phyloP scores from a whole-genome alignment of 257 asterid genomes.

The Salvia miltiorrhiza region DNA sequence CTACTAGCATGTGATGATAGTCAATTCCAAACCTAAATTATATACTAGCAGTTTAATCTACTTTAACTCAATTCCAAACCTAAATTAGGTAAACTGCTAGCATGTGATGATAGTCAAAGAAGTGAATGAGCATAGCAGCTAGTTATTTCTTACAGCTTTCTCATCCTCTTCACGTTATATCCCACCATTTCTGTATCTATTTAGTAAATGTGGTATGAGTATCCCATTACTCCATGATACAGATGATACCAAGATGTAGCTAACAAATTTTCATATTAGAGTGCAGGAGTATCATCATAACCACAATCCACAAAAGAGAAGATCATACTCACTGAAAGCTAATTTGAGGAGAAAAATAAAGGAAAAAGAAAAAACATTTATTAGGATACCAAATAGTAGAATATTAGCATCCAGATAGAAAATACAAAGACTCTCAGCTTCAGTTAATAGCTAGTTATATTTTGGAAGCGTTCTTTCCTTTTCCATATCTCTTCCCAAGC shows the following conservation, averaged over 20 bases:
- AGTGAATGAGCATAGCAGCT: constrained; percentile 40
- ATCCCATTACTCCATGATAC: background rate
- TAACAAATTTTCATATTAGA: background rate
- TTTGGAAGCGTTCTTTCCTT: no score
- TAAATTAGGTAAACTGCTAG: background rate
- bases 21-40: no score
- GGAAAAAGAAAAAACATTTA: background rate
- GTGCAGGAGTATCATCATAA: background rate
- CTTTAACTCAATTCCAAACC: background rate
- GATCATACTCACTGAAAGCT: background rate
- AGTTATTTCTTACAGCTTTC: constrained; percentile 37
- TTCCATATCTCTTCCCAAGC: no score
- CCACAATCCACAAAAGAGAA: no score
- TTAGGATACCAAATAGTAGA: background rate
- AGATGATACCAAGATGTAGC: background rate
- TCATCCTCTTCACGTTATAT: constrained; percentile 42
- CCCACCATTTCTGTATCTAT: constrained; percentile 28
- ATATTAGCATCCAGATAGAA: background rate
- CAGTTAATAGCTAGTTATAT: no score
- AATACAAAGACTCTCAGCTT: background rate
- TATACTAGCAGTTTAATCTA: background rate
- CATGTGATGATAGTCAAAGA: background rate
- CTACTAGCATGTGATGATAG: no score
- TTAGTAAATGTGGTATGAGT: background rate
- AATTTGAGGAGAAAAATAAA: background rate